Conservation (phyloP, 2,329 filamentous ascomycete species). For the Sporothrix euskadiensis region DNA sequence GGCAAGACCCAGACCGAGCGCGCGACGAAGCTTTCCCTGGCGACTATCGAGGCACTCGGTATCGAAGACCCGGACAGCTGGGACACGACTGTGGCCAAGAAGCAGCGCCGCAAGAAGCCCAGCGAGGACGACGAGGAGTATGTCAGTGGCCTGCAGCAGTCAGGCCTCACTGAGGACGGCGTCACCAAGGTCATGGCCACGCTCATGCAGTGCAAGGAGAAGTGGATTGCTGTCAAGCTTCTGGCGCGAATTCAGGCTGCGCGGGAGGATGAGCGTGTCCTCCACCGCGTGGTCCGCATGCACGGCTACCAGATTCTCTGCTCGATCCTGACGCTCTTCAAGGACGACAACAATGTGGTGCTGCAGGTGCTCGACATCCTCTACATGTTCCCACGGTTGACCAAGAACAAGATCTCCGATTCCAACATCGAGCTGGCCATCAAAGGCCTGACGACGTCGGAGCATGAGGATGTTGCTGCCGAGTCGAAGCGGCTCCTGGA, state of each 20-base stretch:
- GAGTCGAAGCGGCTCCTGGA: constrained; percentile 72
- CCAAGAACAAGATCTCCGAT: constrained; percentile 94
- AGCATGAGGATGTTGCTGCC: constrained; percentile 72
- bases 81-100: constrained; percentile 87
- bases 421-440: constrained; percentile 90
- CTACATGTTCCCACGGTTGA: constrained; percentile 83
- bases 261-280: constrained; percentile 75
- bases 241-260: constrained; percentile 84
- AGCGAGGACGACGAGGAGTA: constrained; percentile 95
- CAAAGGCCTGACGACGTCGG: constrained; percentile 64
- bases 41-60: constrained; percentile 90
- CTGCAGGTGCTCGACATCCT: constrained; percentile 88
- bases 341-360: constrained; percentile 85
- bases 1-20: constrained; percentile 97
- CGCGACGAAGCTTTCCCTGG: constrained; percentile 84
- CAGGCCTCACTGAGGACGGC: constrained; percentile 74
- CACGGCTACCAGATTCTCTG: constrained; percentile 96
- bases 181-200: constrained; percentile 95
- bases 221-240: constrained; percentile 97
- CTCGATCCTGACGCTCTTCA: constrained; percentile 79
- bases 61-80: constrained; percentile 91
- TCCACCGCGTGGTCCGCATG: constrained; percentile 88
- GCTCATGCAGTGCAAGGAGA: constrained; percentile 97
- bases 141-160: constrained; percentile 81
- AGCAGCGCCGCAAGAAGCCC: constrained; percentile 86